Base-by-base conservation (phyloP, 2,329 filamentous ascomycete species). In the Simplicillium aogashimaense region DNA sequence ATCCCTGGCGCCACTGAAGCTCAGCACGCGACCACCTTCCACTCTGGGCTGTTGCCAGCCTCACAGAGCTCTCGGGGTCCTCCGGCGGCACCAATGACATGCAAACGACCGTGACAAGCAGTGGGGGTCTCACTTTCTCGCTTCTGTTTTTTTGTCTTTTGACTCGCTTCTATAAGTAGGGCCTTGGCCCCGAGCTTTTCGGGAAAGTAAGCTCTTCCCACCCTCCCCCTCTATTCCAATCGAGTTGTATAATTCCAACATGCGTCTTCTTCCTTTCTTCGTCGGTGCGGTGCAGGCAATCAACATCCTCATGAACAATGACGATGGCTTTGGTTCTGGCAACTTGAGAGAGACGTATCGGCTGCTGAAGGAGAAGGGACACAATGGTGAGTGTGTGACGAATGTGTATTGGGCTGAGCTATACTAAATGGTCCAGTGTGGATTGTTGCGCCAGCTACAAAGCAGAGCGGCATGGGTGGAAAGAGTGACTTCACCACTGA, bases 281-380 rank as follows among this genome's bases (percentile, higher is more conserved):
- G 3, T 25, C 9, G 20, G 20, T 25, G 20, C 41, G 36, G 2
- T 43, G 46, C 47, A 50, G 3, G 52, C 48, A 5, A 39, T 58
- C 16, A 58, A 58, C 13, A 56, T 58, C 35, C 39, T 58, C 11
- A 33, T 58, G 0, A 56, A 50, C 12, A 58, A 57, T 29, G 54
- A 57, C 7, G 55, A 58, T 36, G 52, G 55, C 2, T 58, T 58
- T 3, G 54, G 49, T 4, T 57, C 55, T 3, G 52, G 41, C 4
- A 57, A 57, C 16, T 38, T 58, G 29, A 49, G 55, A 3, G 54
- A 57, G 39, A 41, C 50, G 9, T 56, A 58, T 31, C 53, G 53
- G 7, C 43, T 56, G 6, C 42, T 58, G 8, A 58, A 54, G 16
- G 46, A 49, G 3, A 48, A 51, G 13, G 52, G 53, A 0, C 55